phyloP scores from a whole-genome alignment of 495 filamentous ascomycete species.

The Trichoderma asperelloides region DNA sequence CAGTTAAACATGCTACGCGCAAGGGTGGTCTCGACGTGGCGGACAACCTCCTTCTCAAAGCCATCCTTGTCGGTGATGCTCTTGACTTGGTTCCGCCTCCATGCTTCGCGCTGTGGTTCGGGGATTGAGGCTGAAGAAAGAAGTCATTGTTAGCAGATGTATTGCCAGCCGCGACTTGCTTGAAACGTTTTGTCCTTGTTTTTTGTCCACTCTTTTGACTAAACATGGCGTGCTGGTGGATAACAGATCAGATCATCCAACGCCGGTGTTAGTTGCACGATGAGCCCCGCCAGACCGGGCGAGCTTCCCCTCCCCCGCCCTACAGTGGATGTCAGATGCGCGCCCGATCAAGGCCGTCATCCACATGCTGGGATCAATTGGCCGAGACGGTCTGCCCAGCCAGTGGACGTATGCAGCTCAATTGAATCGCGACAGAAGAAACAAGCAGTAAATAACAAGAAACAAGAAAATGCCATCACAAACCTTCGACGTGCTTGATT shows the following conservation, averaged over 20 bases:
- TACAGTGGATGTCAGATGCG: background rate
- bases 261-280: background rate
- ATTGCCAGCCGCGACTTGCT: conserved; percentile 9
- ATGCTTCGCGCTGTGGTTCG: conserved; percentile 77
- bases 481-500: conserved; percentile 86
- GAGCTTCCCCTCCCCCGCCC: background rate
- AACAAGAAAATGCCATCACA: conserved; percentile 12
- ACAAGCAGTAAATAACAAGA: conserved; percentile 1
- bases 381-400: background rate
- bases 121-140: conserved; percentile 56
- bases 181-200: background rate
- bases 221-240: background rate
- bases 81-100: conserved; percentile 64
- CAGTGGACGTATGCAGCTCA: background rate
- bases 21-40: conserved; percentile 92
- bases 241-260: background rate
- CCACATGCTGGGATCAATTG: too few species aligned
- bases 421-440: background rate
- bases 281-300: background rate
- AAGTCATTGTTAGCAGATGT: conserved; percentile 16
- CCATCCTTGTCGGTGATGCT: conserved; percentile 65
- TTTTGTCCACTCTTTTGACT: background rate
- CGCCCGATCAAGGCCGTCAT: too few species aligned
- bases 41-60: conserved; percentile 70
- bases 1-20: conserved; percentile 97